A percentile compares a stretch with the other conserved stretches of the same genome.
Conservation (phyloP, 2,329 filamentous ascomycete genomes). For the Lachnellula hyalina region DNA sequence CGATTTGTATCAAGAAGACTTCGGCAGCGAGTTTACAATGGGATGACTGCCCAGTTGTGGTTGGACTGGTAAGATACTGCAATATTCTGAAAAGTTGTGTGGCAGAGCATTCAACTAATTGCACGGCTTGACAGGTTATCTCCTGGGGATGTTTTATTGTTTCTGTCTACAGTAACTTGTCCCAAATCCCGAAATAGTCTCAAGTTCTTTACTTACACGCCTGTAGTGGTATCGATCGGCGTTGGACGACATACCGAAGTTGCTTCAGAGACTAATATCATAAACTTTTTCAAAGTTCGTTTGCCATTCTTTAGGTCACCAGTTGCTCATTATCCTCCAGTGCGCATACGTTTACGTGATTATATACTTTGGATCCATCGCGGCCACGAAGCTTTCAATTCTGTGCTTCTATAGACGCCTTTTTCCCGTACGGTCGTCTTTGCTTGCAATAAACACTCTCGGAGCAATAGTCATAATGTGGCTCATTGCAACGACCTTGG, state of each 20-base stretch:
- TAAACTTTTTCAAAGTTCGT: not conserved
- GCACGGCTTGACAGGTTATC: too few relatives aligned
- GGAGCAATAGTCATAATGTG: slow-evolving; percentile 6
- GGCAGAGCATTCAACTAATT: not conserved
- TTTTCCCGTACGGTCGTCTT: slow-evolving; percentile 1
- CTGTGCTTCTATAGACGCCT: slow-evolving; percentile 7
- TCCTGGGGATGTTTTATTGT: not conserved
- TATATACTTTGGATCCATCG: slow-evolving; percentile 2
- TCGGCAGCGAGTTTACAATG: not conserved
- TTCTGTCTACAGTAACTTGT: not conserved
- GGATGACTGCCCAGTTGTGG: not conserved
- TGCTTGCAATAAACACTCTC: not conserved
- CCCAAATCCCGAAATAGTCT: not conserved
- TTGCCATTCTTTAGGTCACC: not conserved
- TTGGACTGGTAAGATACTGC: not conserved
- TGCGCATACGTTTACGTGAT: slow-evolving; percentile 1
- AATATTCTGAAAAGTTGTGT: not conserved
- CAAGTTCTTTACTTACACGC: not conserved
- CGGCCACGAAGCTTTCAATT: slow-evolving; percentile 8
- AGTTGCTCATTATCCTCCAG: not conserved
- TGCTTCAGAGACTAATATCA: not conserved
- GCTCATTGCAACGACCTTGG: slow-evolving; percentile 3
- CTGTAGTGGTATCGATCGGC: not conserved
- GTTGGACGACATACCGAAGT: not conserved
- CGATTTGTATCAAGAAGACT: not conserved